Percentiles rank a stretch among this genome's conserved stretches.
Evolutionary conservation across 2,329 filamentous ascomycete species (phyloP).

Genomic region (Ophiostoma fasciatum): DNA sequence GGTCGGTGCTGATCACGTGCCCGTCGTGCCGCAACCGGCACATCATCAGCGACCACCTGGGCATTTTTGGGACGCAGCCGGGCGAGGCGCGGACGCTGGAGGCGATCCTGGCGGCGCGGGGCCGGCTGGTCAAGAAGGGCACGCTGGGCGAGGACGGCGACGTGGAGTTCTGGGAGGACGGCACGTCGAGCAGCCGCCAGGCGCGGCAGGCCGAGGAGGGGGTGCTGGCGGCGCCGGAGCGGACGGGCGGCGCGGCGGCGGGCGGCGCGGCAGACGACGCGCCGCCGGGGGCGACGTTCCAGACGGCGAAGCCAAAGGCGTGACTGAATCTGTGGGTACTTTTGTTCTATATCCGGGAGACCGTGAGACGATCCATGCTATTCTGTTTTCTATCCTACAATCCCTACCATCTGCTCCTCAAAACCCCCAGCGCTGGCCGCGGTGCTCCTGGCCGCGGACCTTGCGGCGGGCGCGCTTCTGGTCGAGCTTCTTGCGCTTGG

Average conservation of each 20-base stretch:
- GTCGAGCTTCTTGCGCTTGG: constrained; percentile 73
- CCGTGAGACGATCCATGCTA: no score
- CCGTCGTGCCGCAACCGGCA: constrained; percentile 77
- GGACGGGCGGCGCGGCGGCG: constrained; percentile 1
- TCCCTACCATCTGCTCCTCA: constrained; percentile 21
- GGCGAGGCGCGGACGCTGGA: constrained; percentile 48
- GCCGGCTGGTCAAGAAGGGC: constrained; percentile 57
- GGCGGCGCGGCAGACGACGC: constrained; percentile 1
- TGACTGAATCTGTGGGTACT: no score
- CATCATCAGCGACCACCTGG: constrained; percentile 79
- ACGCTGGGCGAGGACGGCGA: constrained; percentile 64
- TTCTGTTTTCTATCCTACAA: constrained; percentile 8
- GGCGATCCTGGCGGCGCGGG: constrained; percentile 62
- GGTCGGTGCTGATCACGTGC: constrained; percentile 79
- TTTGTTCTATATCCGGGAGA: no score
- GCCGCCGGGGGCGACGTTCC: constrained; percentile 17
- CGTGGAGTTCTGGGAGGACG: constrained; percentile 82
- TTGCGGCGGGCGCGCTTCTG: constrained; percentile 73
- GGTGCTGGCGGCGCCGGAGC: constrained; percentile 7
- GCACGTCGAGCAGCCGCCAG: constrained; percentile 24
- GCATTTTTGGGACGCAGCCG: constrained; percentile 54
- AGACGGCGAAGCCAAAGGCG: not conserved
- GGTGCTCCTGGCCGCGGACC: constrained; percentile 59
- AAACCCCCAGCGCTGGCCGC: constrained; percentile 56
- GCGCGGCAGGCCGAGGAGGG: constrained; percentile 12